These are phyloP conservation scores for Fusarium kyushuense DNA, from an alignment of 2,329 filamentous ascomycete genomes.

Conservation along the genomic window DNA sequence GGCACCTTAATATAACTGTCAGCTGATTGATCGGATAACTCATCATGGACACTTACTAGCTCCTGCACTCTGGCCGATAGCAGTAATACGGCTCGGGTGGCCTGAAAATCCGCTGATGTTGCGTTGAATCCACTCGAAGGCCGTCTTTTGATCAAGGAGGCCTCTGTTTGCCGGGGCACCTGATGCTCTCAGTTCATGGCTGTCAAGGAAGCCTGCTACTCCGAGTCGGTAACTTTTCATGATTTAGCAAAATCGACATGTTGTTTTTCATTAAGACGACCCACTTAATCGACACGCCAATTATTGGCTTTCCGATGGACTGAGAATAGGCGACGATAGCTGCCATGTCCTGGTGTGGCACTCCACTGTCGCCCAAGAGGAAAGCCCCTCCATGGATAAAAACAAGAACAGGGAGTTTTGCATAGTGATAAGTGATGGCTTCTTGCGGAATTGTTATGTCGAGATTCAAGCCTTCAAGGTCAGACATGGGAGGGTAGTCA, in stretches of 20 bases:
- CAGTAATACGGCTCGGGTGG: background rate
- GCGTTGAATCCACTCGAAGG: background rate
- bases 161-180: background rate
- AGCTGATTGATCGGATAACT: background rate
- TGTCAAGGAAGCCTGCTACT: background rate
- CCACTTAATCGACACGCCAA: background rate
- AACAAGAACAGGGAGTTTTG: background rate
- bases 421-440: rapidly evolving
- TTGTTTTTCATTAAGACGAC: rapidly evolving
- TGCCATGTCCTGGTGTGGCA: background rate
- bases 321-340: background rate
- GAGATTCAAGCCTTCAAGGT: background rate
- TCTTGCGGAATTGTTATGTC: background rate
- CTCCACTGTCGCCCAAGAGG: background rate
- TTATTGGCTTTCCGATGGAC: background rate
- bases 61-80: background rate
- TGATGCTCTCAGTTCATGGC: background rate
- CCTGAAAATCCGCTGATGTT: background rate
- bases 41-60: background rate
- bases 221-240: background rate
- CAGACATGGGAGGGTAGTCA: background rate
- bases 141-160: conserved; percentile 1
- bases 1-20: background rate
- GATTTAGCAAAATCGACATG: background rate
- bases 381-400: conserved; percentile 7